Base-by-base conservation (phyloP, 805 yeast genomes). In the Kuraishia ogatae region DNA sequence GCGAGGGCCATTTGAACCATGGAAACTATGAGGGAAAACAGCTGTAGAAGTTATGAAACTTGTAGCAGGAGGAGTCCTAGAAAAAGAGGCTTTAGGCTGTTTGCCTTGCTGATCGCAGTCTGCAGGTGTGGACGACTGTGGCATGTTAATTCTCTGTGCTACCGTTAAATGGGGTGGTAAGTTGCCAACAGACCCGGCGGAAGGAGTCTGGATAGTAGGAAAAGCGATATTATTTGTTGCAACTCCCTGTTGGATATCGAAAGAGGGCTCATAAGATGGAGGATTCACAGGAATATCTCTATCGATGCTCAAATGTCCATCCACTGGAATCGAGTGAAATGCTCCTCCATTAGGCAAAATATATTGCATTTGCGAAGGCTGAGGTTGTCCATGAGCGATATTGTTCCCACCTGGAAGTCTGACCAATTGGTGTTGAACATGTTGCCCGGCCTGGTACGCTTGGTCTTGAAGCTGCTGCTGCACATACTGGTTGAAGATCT, bases 41-140 rank as follows among this genome's bases (percentile, higher is more conserved):
- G 43, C 43, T 15, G 43, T 35, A 35, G 43, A 35, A 35, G 43
- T 8, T 7, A 35, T 35, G n/a, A 35, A 35, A 35, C 43, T 35
- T 15, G 43, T 35, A 7, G 43, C 43, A 3, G 43, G 43, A 39
- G 58, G 55, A 23, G 53, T 60, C n/a, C 51, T 49, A 26, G 51
- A 1, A 22, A 24, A 49, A 22, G 20, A 5, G 13, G 35, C 26
- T 49, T 22, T n/a, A 22, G 51, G 15, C 51, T 24, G 28, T 22
- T 49, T 49, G 29, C 15, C 17, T 3, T 35, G n/a, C n/a, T 35
- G 43, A 10, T 35, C 43, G n/a, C 43, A 3, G 43, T 15, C 43
- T 35, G 10, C 43, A 10, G 43, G 43, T 13, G 43, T 7, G 35
- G 35, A 28, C n/a, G 10, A 26, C 10, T 10, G 29, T 35, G 3